Conservation (phyloP, 78 protist genomes). For the Pigoraptor vietnamica region DNA sequence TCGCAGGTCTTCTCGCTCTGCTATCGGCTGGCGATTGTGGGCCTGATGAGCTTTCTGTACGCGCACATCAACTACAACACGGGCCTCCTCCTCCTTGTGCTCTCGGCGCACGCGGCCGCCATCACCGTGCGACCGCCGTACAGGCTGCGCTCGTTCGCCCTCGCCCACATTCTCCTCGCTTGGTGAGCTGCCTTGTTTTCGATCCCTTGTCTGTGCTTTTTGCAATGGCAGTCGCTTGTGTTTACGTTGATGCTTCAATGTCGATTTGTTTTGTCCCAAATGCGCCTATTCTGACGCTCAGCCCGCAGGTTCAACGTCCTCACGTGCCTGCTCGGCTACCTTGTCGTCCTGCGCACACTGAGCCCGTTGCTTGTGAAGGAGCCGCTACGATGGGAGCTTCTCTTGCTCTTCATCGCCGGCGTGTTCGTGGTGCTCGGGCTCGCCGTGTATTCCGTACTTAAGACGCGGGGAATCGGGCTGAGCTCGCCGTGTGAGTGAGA, state of each 20-base stretch:
- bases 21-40: neutral
- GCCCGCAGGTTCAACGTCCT: neutral
- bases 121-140: neutral
- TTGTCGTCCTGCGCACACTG: neutral
- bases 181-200: neutral
- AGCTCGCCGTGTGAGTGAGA: neutral
- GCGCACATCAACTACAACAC: neutral
- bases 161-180: neutral
- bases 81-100: neutral
- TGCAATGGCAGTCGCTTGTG: neutral
- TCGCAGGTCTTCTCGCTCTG: neutral
- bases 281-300: no score
- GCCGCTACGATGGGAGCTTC: neutral
- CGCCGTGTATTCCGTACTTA: neutral
- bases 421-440: neutral
- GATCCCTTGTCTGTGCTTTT: neutral
- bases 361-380: neutral
- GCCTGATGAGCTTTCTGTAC: neutral
- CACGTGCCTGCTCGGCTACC: neutral
- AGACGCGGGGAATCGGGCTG: neutral
- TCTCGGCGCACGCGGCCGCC: neutral
- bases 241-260: no score
- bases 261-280: no score
- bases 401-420: neutral
- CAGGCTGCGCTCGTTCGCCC: neutral